Evolutionary conservation across 495 filamentous ascomycete species (phyloP).

Genomic region (Podospora australis): DNA sequence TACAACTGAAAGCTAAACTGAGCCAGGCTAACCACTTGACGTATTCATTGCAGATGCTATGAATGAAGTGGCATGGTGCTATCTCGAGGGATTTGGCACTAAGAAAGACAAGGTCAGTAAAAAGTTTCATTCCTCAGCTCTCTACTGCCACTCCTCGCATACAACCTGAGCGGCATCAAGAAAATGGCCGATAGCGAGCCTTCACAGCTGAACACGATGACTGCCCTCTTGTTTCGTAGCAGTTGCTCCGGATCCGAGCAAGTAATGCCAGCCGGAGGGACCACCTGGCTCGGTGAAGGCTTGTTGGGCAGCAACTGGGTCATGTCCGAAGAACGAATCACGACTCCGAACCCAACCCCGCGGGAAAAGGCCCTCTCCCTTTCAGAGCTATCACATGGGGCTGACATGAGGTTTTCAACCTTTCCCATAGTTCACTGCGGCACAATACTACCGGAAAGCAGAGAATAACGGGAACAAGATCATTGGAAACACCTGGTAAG

Average conservation of each 20-base stretch:
- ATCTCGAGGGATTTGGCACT: constrained; percentile 86
- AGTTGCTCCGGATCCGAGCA: not conserved
- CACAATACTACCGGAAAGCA: constrained; percentile 88
- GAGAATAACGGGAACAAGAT: constrained; percentile 84
- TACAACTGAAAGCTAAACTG: not conserved
- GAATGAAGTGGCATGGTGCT: constrained; percentile 96
- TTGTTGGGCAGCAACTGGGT: constrained; percentile 39
- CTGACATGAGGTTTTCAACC: constrained; percentile 28
- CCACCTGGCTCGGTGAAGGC: not conserved
- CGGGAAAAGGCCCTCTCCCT: not conserved
- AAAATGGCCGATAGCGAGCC: not conserved
- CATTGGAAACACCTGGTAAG: constrained; percentile 93
- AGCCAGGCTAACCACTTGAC: constrained; percentile 16
- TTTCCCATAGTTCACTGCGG: constrained; percentile 64
- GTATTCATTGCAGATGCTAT: constrained; percentile 63
- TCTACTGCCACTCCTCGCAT: not conserved
- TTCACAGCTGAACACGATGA: constrained; percentile 11
- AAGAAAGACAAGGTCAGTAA: constrained; percentile 92
- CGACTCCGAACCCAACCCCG: constrained; percentile 6
- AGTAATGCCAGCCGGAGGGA: not conserved
- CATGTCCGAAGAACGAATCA: constrained; percentile 14
- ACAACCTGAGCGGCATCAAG: not conserved
- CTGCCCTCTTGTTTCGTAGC: not conserved
- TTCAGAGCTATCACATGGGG: constrained; percentile 26
- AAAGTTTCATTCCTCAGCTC: not conserved